phyloP scores from a whole-genome alignment of 176 grass and related monocot genomes.

The Saccharum spontaneum region DNA sequence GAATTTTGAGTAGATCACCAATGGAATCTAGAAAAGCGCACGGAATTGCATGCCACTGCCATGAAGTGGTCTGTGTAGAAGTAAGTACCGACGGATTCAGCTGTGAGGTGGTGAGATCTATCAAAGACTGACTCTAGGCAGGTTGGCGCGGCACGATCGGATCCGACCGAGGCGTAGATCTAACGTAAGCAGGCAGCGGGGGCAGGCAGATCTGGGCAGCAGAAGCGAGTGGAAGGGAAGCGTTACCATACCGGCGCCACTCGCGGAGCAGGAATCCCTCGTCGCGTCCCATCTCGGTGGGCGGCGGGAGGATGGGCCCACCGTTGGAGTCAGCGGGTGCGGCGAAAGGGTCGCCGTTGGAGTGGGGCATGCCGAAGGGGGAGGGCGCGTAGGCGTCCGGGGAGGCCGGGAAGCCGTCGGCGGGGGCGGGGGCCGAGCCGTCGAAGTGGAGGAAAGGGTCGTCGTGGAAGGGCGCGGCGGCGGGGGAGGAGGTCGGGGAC shows the following conservation, averaged over 20 bases:
- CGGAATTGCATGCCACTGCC: neutral
- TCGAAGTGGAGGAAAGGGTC: slow-evolving; percentile 57
- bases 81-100: neutral
- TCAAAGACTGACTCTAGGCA: neutral
- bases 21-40: neutral
- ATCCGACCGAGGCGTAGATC: neutral
- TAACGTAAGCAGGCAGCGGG: neutral
- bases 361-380: slow-evolving; percentile 57
- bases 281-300: slow-evolving; percentile 65
- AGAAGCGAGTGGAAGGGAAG: neutral
- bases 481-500: slow-evolving; percentile 26
- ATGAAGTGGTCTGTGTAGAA: neutral
- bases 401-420: slow-evolving; percentile 54
- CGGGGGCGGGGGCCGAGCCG: slow-evolving; percentile 4
- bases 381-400: slow-evolving; percentile 47
- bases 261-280: slow-evolving; percentile 88
- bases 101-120: neutral
- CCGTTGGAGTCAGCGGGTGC: slow-evolving; percentile 7
- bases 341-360: slow-evolving; percentile 59
- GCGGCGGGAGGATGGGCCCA: slow-evolving; percentile 69
- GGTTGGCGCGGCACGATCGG: neutral
- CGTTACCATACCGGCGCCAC: slow-evolving; percentile 65
- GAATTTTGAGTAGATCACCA: neutral
- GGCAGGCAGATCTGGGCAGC: slow-evolving; percentile 24
- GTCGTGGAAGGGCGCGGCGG: slow-evolving; percentile 57